Evolutionary conservation across 768 basidiomycete species (phyloP).

Genomic region (Pulveroboletus sp.): DNA sequence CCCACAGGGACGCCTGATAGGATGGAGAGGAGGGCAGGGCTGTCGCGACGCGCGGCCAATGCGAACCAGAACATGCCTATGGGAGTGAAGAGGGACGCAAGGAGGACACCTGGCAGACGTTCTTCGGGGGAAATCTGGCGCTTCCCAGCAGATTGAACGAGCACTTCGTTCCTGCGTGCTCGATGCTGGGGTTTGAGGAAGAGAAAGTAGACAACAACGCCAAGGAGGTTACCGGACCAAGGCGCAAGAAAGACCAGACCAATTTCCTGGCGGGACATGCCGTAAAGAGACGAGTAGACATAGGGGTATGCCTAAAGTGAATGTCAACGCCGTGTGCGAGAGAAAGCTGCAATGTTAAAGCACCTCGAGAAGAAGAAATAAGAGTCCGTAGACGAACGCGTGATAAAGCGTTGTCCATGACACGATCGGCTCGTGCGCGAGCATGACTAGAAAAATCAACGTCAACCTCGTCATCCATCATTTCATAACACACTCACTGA

Average conservation of each 20-base stretch:
- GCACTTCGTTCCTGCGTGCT: constrained; percentile 14
- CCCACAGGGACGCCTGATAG: constrained; percentile 26
- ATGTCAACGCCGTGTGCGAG: not conserved
- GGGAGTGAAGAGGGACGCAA: constrained; percentile 25
- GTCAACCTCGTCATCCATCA: not conserved
- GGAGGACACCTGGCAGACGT: constrained; percentile 24
- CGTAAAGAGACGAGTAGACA: constrained; percentile 18
- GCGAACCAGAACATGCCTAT: constrained; percentile 29
- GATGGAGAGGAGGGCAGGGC: constrained; percentile 7
- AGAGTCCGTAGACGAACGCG: constrained; percentile 25
- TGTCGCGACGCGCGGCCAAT: constrained; percentile 13
- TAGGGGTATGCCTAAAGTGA: constrained; percentile 19
- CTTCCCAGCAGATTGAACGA: constrained; percentile 18
- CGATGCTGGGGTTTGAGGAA: constrained; percentile 21
- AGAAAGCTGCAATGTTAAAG: not conserved
- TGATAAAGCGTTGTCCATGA: constrained; percentile 27
- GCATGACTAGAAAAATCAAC: constrained; percentile 15
- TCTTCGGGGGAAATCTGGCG: constrained; percentile 23
- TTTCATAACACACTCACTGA: constrained; percentile 16
- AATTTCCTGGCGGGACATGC: constrained; percentile 23
- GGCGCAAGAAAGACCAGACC: constrained; percentile 24
- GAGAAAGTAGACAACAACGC: constrained; percentile 23
- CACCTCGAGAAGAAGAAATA: constrained; percentile 29
- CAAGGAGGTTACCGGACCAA: constrained; percentile 23
- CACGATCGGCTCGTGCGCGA: constrained; percentile 23